Base-by-base conservation (phyloP, 257 asterid species). In the Mentha longifolia region DNA sequence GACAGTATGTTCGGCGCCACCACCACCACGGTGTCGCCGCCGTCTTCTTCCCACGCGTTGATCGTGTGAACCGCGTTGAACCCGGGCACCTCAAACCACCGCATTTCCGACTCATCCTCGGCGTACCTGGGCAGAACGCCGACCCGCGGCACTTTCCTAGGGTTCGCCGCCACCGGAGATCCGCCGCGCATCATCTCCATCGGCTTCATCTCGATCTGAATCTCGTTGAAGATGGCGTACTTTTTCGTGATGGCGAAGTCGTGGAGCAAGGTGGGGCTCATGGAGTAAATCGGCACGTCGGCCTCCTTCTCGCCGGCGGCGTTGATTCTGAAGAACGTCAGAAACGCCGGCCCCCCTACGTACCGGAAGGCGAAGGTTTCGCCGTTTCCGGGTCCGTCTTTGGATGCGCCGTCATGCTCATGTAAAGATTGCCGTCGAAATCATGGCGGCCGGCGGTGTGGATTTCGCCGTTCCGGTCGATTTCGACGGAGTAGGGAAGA, bases 31-130 rank as follows among this genome's bases (percentile, higher is more conserved):
- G 57, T 51, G 28, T 17, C 57, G 57, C 57, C 57, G 57, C 57
- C 57, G 30, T 51, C 57, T 51, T 51, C 57, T 7, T 51, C 57
- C 57, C 57, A 51, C 28, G 57, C 57, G 57, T 51, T 51, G 17
- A 51, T 51, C 13, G 28, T 9, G 57, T 51, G 57, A 0, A 51
- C 7, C 57, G 28, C 6, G 10, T 51, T 51, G 12, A 51, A 51
- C 12, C 57, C 57, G 13, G 57, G 57, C 28, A 17, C 57, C 25
- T 51, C 57, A 7, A 51, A 16, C 57, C 57, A 51, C 57, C 30
- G 13, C 57, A 51, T 51, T 4, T 17, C 57, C 57, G 28, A 2
- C 9, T 51, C 57, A 7, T 51, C 30, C 28, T 2, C 19, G 13
- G 57, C 57, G 30, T 51, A 16, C 57, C 57, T 51, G 12, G 57